Evolutionary conservation across 225 moss, liverwort and hornwort genomes (phyloP), one percentile per base, ranked within the genome.

Genomic region (Ulota crispa): DNA sequence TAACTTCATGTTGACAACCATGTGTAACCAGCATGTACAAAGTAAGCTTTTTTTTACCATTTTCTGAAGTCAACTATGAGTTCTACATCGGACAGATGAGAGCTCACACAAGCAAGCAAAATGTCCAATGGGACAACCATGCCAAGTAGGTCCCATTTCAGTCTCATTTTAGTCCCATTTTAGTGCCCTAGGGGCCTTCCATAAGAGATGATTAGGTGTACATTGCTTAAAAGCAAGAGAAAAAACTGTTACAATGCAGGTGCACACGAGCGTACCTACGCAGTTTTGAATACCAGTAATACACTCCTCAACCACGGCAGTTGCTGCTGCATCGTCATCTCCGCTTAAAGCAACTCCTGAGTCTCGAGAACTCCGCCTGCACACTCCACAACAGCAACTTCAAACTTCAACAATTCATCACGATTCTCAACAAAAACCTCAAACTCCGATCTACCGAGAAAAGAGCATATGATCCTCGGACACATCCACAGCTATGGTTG

Each of bases 301-400:
- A 9, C 72, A 26, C 32, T 78, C 75, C 32, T 78, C 82, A 5
- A 31, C 82, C 59, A 18, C 26, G 0, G 24, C 36, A 68, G 23
- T 45, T 45, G 56, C 45, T 45, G 45, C 64, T 42, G 62, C 80
- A 72, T 63, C 76, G 54, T 20, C 63, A 43, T 84, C 74, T 42
- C 31, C 84, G 43, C 47, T 19, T 64, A 69, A 68, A 84, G 71
- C 83, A 20, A 72, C 16, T 30, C 63, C 37, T 11, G 23, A 2
- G 27, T 53, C 65, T 53, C 42, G 70, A 53, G 4, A 70, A 67
- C 6, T 61, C 23, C 39, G 65, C 62, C 88, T 88, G 82, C 79
- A 28, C 53, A 79, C 66, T 21, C 60, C 52, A 54, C 70, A 69
- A 74, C 9, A 80, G 15, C 63, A 63, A 62, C 75, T 21, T 31